These are phyloP conservation scores for Candida sp. DNA, from an alignment of 1,139 yeast genomes.

Conservation along the genomic window DNA sequence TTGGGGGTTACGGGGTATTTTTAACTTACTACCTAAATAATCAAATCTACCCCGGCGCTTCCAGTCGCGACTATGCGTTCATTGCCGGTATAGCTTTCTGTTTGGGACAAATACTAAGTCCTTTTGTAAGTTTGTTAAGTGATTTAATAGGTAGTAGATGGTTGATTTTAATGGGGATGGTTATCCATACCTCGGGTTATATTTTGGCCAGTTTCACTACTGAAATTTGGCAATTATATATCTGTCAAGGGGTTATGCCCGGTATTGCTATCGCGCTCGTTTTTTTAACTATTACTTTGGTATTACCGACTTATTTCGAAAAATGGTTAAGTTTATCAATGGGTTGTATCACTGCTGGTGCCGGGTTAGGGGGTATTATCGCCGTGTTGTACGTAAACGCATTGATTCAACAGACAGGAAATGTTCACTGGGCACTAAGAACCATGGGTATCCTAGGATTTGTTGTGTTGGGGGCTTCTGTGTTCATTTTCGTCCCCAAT, in stretches of 20 bases:
- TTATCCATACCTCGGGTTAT: conserved; percentile 53
- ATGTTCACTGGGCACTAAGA: conserved; percentile 66
- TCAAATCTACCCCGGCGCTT: conserved; percentile 53
- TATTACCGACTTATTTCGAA: conserved; percentile 64
- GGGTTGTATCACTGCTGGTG: conserved; percentile 57
- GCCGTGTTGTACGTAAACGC: conserved; percentile 48
- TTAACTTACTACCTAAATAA: conserved; percentile 49
- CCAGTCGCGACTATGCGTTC: conserved; percentile 58
- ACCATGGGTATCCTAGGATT: conserved; percentile 51
- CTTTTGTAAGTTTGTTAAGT: conserved; percentile 38
- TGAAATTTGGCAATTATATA: conserved; percentile 58
- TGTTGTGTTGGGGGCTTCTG: conserved; percentile 30
- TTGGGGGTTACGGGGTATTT: conserved; percentile 68
- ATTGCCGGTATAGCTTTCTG: conserved; percentile 66
- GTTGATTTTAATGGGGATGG: conserved; percentile 45
- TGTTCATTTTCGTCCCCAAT: conserved; percentile 44
- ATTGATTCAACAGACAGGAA: conserved; percentile 47
- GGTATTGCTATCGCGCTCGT: conserved; percentile 61
- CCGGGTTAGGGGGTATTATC: conserved; percentile 65
- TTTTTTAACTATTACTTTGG: conserved; percentile 57
- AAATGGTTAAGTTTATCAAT: conserved; percentile 55
- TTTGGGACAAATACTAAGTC: conserved; percentile 57
- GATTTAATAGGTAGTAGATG: conserved; percentile 31
- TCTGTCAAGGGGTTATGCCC: conserved; percentile 68
- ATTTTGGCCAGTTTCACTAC: conserved; percentile 65